Conservation (phyloP, 208 protist species). For the Perkinsela sp. region DNA sequence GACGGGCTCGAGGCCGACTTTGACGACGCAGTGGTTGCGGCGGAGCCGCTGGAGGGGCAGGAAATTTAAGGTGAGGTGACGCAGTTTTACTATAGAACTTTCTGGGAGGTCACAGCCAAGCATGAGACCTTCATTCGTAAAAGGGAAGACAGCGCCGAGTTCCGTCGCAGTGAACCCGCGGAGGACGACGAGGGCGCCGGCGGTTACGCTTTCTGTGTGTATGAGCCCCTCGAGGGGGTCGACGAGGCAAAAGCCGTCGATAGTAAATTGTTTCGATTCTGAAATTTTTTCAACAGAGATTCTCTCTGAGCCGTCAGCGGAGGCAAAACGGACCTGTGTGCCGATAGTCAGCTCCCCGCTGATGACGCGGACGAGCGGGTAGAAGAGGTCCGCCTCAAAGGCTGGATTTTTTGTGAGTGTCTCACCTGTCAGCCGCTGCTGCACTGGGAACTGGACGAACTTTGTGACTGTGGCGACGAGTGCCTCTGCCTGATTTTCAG, state of each 20-base stretch:
- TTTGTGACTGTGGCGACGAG: background rate
- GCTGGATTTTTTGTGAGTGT: background rate
- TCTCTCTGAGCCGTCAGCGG: background rate
- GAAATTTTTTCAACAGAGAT: background rate
- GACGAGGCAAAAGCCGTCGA: background rate
- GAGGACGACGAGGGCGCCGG: background rate
- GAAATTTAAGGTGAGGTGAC: background rate
- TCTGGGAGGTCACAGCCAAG: background rate
- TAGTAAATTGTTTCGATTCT: background rate
- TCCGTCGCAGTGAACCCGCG: background rate
- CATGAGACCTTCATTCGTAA: background rate
- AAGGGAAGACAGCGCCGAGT: background rate
- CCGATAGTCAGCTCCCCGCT: background rate
- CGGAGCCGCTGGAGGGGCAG: background rate
- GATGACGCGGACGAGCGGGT: background rate
- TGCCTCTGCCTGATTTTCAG: background rate
- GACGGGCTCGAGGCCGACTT: background rate
- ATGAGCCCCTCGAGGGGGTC: background rate
- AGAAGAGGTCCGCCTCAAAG: background rate
- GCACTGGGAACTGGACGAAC: background rate
- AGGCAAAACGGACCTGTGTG: background rate
- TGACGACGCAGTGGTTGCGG: background rate
- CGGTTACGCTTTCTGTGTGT: background rate
- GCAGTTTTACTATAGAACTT: background rate
- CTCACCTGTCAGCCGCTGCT: background rate